Percentiles rank a stretch among this genome's conserved stretches.
Evolutionary conservation across 116 monocot genomes (phyloP).

Genomic region (Cymodocea nodosa): DNA sequence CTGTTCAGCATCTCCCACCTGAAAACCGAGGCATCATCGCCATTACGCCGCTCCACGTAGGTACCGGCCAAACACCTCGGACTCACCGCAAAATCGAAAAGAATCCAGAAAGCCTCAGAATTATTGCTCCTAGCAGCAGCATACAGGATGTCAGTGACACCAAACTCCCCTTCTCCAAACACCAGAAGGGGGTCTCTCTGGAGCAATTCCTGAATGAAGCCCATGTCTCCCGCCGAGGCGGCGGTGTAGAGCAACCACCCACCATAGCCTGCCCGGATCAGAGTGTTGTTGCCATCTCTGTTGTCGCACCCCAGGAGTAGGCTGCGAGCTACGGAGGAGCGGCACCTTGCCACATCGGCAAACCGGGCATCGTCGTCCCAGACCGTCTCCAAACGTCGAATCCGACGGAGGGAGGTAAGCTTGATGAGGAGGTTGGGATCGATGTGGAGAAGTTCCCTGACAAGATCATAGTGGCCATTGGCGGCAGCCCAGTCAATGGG

Average conservation of each 20-base stretch:
- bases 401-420: conserved; percentile 89
- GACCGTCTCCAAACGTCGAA: conserved; percentile 77
- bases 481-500: conserved; percentile 94
- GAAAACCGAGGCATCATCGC: conserved; percentile 23
- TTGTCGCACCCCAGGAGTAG: conserved; percentile 60
- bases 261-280: conserved; percentile 77
- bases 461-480: conserved; percentile 87
- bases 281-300: conserved; percentile 33
- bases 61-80: conserved; percentile 21
- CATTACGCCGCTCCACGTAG: not conserved
- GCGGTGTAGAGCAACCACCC: conserved; percentile 93
- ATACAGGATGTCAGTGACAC: conserved; percentile 82
- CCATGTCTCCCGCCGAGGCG: conserved; percentile 59
- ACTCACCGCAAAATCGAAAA: conserved; percentile 39
- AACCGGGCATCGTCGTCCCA: conserved; percentile 92
- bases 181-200: conserved; percentile 65
- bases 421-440: conserved; percentile 92
- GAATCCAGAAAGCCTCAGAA: conserved; percentile 41
- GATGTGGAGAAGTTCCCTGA: conserved; percentile 70
- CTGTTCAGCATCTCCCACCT: conserved; percentile 60
- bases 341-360: conserved; percentile 41
- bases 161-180: conserved; percentile 95
- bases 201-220: conserved; percentile 51
- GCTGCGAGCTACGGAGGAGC: conserved; percentile 47
- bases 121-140: conserved; percentile 74